Percentiles rank a stretch among this genome's conserved stretches.
phyloP scores from a whole-genome alignment of 345 rosid species.

The Trapa bicornis region DNA sequence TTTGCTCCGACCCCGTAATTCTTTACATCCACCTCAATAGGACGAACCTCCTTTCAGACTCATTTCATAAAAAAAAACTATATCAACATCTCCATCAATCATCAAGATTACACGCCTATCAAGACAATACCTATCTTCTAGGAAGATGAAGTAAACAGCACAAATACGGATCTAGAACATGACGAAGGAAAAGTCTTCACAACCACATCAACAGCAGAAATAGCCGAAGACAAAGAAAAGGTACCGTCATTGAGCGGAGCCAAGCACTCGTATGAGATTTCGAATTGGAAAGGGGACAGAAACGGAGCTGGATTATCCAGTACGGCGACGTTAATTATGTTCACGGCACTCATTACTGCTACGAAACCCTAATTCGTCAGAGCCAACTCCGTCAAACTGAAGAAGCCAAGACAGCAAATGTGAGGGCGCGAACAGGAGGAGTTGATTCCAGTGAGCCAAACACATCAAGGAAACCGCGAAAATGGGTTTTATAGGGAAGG shows the following conservation, averaged over 20 bases:
- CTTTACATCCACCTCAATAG: neutral
- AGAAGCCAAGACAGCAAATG: neutral
- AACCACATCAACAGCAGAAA: neutral
- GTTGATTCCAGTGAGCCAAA: neutral
- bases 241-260: conserved; percentile 92
- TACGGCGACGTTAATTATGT: conserved; percentile 74
- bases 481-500: neutral
- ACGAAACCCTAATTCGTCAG: neutral
- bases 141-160: neutral
- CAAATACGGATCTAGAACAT: neutral
- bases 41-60: neutral
- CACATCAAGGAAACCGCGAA: too few species aligned
- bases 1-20: neutral
- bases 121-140: neutral
- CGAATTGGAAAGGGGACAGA: conserved; percentile 81
- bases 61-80: neutral
- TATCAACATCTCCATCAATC: neutral
- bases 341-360: too few species aligned
- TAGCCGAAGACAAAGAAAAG: neutral
- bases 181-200: too few species aligned
- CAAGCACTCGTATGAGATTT: conserved; percentile 93
- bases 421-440: neutral
- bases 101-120: neutral
- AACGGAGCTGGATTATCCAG: conserved; percentile 88
- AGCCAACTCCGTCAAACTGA: neutral